A percentile compares a stretch with the other conserved stretches of the same genome.
Conservation (phyloP, 805 yeast species). For the Myxozyma neotropica region DNA sequence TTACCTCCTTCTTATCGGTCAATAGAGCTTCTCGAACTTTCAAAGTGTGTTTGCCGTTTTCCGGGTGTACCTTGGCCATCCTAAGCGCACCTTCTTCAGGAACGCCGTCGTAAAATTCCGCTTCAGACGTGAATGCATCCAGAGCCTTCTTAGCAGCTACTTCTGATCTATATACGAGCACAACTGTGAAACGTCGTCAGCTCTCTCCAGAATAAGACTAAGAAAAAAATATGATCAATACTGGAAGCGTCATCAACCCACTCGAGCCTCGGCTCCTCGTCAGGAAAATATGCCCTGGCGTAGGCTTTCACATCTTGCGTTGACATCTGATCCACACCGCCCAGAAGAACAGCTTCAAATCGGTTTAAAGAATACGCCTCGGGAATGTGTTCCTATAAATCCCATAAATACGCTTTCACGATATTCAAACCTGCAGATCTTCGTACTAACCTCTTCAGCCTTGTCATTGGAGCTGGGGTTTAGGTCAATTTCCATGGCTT, state of each 20-base stretch:
- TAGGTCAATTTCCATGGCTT: conserved; percentile 11
- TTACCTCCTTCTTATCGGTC: conserved; percentile 28
- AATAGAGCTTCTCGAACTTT: conserved; percentile 20
- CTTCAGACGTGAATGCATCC: conserved; percentile 35
- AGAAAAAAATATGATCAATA: background rate
- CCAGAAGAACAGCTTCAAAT: conserved; percentile 52
- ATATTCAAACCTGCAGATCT: background rate
- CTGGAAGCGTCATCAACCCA: conserved; percentile 64
- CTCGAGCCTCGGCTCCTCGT: conserved; percentile 44
- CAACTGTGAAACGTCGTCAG: conserved; percentile 40
- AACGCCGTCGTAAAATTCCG: conserved; percentile 33
- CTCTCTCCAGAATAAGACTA: background rate
- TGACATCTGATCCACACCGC: conserved; percentile 63
- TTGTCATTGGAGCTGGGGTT: background rate
- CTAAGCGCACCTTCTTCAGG: conserved; percentile 26
- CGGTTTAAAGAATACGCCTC: conserved; percentile 35
- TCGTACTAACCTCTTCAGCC: background rate
- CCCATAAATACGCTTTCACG: background rate
- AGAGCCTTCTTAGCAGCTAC: conserved; percentile 31
- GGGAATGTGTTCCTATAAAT: background rate
- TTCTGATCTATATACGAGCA: conserved; percentile 49
- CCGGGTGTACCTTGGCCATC: conserved; percentile 44
- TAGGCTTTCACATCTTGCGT: conserved; percentile 59
- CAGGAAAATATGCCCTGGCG: conserved; percentile 52
- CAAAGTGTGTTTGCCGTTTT: conserved; percentile 13